Evolutionary conservation across 345 rosid species (phyloP), one percentile per base, ranked within the genome.

Genomic region (Linum lewisii): DNA sequence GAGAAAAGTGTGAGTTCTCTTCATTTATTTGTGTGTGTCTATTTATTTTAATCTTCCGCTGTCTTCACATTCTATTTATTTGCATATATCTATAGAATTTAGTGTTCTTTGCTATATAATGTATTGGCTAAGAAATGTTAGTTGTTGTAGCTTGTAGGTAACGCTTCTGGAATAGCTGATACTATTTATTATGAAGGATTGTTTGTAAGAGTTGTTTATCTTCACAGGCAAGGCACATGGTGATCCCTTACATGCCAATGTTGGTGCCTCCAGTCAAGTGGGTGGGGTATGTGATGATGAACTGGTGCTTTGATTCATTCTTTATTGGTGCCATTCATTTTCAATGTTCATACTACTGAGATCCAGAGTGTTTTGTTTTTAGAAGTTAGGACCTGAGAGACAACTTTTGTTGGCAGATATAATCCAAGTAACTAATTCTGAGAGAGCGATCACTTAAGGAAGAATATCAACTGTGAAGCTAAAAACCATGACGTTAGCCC

Each of bases 221-320:
- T 47, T 36, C 56, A 64, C 87, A 93, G 99, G 95, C 88, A 60
- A 87, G 92, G 73, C 92, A 90, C 81, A 80, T 89, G 83, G 95
- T 93, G 73, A 82, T 93, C 64, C 96, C 97, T 67, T 90, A 87
- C 72, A 90, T 90, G 96, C 99, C 97, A 74, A 93, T 93, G 99
- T 70, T 93, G 88, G 83, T 93, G 62, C 99, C 96, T 29, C 97
- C 97, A 23, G 81, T 85, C 73, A 82, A 81, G 65, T 93, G 99
- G 99, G 81, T 85, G 34, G 82, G 96, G 99, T 93, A 89, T 65
- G 70, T 42, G 47, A 42, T 42, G 47, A 11, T 42, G 3, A 3
- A 11, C 47, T 42, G 47, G 16, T 42, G 47, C 47, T 42, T 16
- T 42, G 47, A 42, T 16, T 11, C n/a, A 42, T 42, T 11, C 18